A percentile compares a stretch with the other conserved stretches of the same genome.
These are phyloP conservation scores for Trametes meyenii DNA, from an alignment of 768 basidiomycete species.

Conservation along the genomic window DNA sequence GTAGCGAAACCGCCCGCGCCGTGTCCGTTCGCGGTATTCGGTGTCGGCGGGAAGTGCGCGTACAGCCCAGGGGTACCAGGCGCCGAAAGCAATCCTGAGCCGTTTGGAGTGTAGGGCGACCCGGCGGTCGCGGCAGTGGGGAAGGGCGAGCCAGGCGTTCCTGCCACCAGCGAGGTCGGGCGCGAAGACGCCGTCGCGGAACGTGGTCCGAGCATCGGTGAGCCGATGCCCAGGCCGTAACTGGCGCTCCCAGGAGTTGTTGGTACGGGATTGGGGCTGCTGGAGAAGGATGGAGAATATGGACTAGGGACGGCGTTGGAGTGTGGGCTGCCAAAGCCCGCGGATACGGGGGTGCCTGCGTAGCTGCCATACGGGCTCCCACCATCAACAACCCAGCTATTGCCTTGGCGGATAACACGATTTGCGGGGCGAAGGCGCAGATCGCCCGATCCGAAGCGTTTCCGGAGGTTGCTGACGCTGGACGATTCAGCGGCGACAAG, in stretches of 20 bases:
- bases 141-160: slow-evolving; percentile 19
- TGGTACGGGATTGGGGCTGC: slow-evolving; percentile 16
- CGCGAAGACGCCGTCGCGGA: slow-evolving; percentile 14
- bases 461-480: slow-evolving; percentile 55
- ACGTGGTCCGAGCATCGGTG: slow-evolving; percentile 17
- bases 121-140: slow-evolving; percentile 34
- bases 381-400: slow-evolving; percentile 63
- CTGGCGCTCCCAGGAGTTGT: slow-evolving; percentile 7
- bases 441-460: slow-evolving; percentile 70
- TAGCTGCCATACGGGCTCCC: slow-evolving; percentile 43
- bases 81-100: slow-evolving; percentile 20
- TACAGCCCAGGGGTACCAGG: slow-evolving; percentile 28
- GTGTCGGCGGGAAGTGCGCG: slow-evolving; percentile 41
- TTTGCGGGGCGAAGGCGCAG: slow-evolving; percentile 57
- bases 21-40: slow-evolving; percentile 31
- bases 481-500: slow-evolving; percentile 69
- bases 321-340: slow-evolving; percentile 36
- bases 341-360: slow-evolving; percentile 39
- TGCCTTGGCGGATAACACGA: slow-evolving; percentile 58
- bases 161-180: slow-evolving; percentile 3
- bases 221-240: slow-evolving; percentile 20
- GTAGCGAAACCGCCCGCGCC: slow-evolving; percentile 22
- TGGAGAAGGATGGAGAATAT: slow-evolving; percentile 8
- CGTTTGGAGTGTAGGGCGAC: slow-evolving; percentile 24
- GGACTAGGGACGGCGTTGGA: slow-evolving; percentile 9